Base-by-base conservation (phyloP, 1,284 basidiomycete genomes). In the Abortiporus biennis region DNA sequence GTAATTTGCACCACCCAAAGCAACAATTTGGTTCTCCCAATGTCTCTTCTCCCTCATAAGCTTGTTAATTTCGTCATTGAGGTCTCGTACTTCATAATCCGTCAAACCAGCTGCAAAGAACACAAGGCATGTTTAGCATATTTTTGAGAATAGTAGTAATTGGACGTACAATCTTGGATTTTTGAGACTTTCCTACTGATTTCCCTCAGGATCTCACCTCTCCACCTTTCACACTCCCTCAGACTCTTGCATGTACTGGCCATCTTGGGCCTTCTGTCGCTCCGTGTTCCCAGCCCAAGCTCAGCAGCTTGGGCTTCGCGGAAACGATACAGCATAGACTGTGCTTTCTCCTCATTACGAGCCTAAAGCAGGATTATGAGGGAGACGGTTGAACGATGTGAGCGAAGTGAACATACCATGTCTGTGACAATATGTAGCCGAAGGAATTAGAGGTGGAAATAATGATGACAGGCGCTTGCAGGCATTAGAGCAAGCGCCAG, bases 1-100 rank as follows among this genome's bases (percentile, higher is more conserved):
- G 59, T 98, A 99, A 58, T 99, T 99, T 20, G 95, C 96, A 45
- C 95, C 96, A 40, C 95, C 96, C 1, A 99, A 70, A 12, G 85
- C 81, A 17, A 98, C 81, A 40, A 98, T 97, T 63, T 98, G 94
- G 53, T 92, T 93, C 71, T 98, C 95, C 91, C 93, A 99, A 62
- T 96, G 92, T 24, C 85, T 67, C 65, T 98, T 98, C 65, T 99
- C 95, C 24, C 95, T 76, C 71, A 99, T 69, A 8, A 97, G 71
- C 59, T 86, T 91, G 71, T 99, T 99, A 57, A 99, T 99, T 61
- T 98, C 93, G 63, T 99, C 95, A 60, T 99, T 99, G 34, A 96
- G 61, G 63, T 96, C 95, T 34, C 95, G 85, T 23, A 96, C 82
- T 68, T 98, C 94, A 59, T 96, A 98, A 65, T 99, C 93, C 20